These are phyloP conservation scores for Dendrothele bispora DNA, from an alignment of 768 basidiomycete species.

Conservation along the genomic window DNA sequence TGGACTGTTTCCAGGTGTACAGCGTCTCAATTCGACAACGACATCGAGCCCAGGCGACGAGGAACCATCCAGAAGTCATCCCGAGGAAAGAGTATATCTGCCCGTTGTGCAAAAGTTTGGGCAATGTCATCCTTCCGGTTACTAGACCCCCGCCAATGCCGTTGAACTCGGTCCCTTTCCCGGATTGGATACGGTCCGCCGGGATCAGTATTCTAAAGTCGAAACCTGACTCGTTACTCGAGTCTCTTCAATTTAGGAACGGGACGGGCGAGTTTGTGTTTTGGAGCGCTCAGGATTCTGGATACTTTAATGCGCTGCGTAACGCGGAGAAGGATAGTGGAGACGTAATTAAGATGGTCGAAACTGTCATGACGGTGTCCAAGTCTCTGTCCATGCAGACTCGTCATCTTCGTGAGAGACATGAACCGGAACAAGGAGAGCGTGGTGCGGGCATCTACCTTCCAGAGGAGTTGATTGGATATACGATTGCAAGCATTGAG, in stretches of 20 bases:
- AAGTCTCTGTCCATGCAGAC: slow-evolving; percentile 85
- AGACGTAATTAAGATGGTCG: slow-evolving; percentile 79
- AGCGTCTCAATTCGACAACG: slow-evolving; percentile 83
- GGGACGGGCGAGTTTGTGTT: slow-evolving; percentile 89
- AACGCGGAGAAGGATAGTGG: slow-evolving; percentile 51
- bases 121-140: slow-evolving; percentile 91
- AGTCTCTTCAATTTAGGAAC: slow-evolving; percentile 71
- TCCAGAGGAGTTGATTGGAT: slow-evolving; percentile 88
- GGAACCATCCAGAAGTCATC: slow-evolving; percentile 95
- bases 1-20: slow-evolving; percentile 91
- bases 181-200: slow-evolving; percentile 88
- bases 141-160: slow-evolving; percentile 46
- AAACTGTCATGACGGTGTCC: slow-evolving; percentile 78
- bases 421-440: slow-evolving; percentile 69
- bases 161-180: slow-evolving; percentile 63
- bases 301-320: slow-evolving; percentile 57
- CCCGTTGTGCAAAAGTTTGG: slow-evolving; percentile 94
- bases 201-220: slow-evolving; percentile 89
- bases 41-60: slow-evolving; percentile 82
- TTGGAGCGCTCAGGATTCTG: slow-evolving; percentile 82
- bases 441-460: slow-evolving; percentile 86
- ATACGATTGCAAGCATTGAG: slow-evolving; percentile 83
- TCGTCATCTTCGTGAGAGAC: slow-evolving; percentile 74
- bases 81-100: slow-evolving; percentile 94
- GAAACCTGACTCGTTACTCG: slow-evolving; percentile 70